These are phyloP conservation scores for Rosa lucieae DNA, from an alignment of 306 rosid genomes.

Conservation along the genomic window DNA sequence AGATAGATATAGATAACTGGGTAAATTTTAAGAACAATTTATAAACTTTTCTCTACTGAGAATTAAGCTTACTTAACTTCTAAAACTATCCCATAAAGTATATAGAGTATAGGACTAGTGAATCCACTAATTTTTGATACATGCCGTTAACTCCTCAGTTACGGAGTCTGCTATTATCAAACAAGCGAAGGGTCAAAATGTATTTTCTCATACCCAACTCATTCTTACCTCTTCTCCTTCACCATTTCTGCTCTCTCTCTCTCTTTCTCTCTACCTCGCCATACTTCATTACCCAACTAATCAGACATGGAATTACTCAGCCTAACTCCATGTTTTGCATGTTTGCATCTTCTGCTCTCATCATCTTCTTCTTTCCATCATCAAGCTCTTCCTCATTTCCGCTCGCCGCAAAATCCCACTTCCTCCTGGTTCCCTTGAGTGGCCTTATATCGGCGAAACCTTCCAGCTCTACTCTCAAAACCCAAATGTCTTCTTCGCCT, in stretches of 20 bases:
- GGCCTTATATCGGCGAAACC: constrained; percentile 88
- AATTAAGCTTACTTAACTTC: too few species aligned
- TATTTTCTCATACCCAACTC: background rate
- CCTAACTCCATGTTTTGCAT: constrained; percentile 17
- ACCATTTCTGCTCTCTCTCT: background rate
- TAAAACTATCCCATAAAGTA: too few species aligned
- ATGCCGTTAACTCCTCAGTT: too few species aligned
- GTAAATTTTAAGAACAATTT: too few species aligned
- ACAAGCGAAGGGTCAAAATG: too few species aligned
- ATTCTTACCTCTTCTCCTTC: background rate
- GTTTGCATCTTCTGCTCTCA: constrained; percentile 21
- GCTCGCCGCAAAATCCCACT: constrained; percentile 44
- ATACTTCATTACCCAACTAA: background rate
- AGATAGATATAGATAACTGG: too few species aligned
- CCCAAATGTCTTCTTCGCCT: constrained; percentile 87
- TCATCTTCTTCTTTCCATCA: constrained; percentile 33
- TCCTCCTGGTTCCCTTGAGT: constrained; percentile 87
- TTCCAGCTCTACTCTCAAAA: constrained; percentile 92
- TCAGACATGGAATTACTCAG: constrained; percentile 35
- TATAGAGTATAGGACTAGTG: too few species aligned
- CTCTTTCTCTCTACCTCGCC: background rate
- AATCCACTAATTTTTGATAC: too few species aligned
- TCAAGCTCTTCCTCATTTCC: constrained; percentile 32
- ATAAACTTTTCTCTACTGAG: too few species aligned
- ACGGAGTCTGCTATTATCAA: too few species aligned